phyloP scores from a whole-genome alignment of 176 grass and related monocot species.

The Pontederia crassipes region DNA sequence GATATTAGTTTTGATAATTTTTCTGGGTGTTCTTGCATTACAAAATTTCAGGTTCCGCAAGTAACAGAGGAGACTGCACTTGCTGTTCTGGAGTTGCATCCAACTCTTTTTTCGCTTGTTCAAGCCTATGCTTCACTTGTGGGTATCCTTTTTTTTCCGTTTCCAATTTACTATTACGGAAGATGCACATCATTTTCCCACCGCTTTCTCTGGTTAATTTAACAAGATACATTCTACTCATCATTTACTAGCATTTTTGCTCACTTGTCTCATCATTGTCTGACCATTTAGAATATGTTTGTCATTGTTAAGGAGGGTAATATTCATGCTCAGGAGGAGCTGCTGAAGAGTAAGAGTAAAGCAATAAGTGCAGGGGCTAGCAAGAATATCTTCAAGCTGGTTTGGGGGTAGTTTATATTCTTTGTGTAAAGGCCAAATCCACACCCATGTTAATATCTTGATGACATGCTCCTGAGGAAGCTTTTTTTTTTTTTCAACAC shows the following conservation, averaged over 20 bases:
- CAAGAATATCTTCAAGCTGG: conserved; percentile 61
- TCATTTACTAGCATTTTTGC: background rate
- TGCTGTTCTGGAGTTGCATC: conserved; percentile 49
- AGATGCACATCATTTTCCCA: conserved; percentile 9
- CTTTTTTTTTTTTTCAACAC: too few species aligned
- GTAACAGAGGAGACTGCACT: conserved; percentile 63
- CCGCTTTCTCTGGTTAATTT: background rate
- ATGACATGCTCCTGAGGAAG: too few species aligned
- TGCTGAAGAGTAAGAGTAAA: conserved; percentile 55
- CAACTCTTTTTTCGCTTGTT: conserved; percentile 47
- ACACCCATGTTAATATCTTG: too few species aligned
- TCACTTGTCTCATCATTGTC: too few species aligned
- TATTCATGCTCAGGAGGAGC: conserved; percentile 45
- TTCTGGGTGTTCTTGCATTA: background rate
- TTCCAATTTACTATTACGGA: background rate
- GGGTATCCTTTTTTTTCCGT: conserved; percentile 9
- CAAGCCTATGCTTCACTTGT: conserved; percentile 54
- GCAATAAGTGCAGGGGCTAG: conserved; percentile 40
- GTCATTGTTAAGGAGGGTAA: conserved; percentile 44
- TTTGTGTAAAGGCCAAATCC: too few species aligned
- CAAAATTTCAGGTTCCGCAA: conserved; percentile 58
- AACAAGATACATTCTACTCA: background rate
- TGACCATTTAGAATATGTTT: background rate
- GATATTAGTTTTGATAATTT: background rate
- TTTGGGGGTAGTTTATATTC: conserved; percentile 31